Percentiles rank a stretch among this genome's conserved stretches.
Evolutionary conservation across 2,329 filamentous ascomycete species (phyloP).

Genomic region (Colletotrichum brevisporum): DNA sequence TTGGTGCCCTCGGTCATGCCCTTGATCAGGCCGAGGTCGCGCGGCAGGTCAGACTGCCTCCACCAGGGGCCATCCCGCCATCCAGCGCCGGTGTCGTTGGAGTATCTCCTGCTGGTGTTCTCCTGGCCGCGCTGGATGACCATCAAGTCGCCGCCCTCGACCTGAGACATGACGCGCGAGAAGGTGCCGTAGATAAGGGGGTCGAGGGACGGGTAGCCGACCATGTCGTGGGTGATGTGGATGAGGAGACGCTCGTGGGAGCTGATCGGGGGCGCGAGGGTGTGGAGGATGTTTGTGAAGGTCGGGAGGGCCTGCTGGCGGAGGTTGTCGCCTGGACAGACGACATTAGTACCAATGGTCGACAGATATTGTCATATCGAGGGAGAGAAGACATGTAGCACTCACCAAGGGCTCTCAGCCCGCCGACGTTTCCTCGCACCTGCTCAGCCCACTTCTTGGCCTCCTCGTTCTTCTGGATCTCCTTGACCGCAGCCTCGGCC

Average conservation of each 20-base stretch:
- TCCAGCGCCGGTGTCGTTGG: constrained; percentile 71
- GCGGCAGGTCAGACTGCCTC: constrained; percentile 77
- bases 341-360: neutral
- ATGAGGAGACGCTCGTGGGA: constrained; percentile 97
- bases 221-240: constrained; percentile 96
- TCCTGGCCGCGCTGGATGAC: constrained; percentile 96
- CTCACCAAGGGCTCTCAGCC: constrained; percentile 81
- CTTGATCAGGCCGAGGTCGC: constrained; percentile 84
- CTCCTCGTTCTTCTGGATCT: constrained; percentile 96
- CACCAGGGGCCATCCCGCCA: constrained; percentile 99
- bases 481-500: constrained; percentile 92
- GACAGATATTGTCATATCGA: neutral
- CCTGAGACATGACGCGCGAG: constrained; percentile 97
- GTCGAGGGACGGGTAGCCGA: constrained; percentile 94
- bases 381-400: constrained; percentile 33
- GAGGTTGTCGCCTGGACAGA: constrained; percentile 81
- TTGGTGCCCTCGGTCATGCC: constrained; percentile 91
- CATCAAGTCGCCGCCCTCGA: constrained; percentile 94
- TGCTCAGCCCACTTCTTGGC: constrained; percentile 97
- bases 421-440: constrained; percentile 88
- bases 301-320: constrained; percentile 90
- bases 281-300: constrained; percentile 94
- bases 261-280: constrained; percentile 94
- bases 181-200: constrained; percentile 94
- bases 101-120: constrained; percentile 77